Conservation (phyloP, 2,329 filamentous ascomycete genomes). For the Ilyonectria mors-panacis region DNA sequence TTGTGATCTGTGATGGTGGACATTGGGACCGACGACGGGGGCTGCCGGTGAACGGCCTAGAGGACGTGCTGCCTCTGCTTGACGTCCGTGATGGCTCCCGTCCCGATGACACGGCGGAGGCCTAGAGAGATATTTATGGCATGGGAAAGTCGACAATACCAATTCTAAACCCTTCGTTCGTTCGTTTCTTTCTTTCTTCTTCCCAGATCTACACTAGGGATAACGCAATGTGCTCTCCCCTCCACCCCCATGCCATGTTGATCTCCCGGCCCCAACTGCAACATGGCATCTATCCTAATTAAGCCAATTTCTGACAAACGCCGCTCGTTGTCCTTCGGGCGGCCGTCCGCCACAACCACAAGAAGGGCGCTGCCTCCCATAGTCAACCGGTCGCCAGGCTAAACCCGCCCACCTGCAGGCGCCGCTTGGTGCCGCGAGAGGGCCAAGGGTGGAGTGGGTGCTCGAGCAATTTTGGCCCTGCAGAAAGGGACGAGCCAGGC, state of each 20-base stretch:
- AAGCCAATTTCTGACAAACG: constrained; percentile 17
- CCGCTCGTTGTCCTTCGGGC: not conserved
- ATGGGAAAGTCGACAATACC: constrained; percentile 11
- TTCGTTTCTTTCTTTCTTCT: constrained; percentile 10
- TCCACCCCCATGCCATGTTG: constrained; percentile 20
- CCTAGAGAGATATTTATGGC: constrained; percentile 10
- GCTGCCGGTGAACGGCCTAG: not conserved
- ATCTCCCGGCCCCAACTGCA: constrained; percentile 23
- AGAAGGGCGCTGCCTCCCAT: not conserved
- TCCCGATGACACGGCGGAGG: constrained; percentile 9
- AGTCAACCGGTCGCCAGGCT: constrained; percentile 30
- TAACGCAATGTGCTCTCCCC: constrained; percentile 14
- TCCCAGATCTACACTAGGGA: constrained; percentile 27
- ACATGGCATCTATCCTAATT: constrained; percentile 17
- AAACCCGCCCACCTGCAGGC: constrained; percentile 36
- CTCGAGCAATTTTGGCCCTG: constrained; percentile 10
- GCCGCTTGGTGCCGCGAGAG: constrained; percentile 32
- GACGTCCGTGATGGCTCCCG: constrained; percentile 23
- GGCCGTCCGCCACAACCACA: constrained; percentile 1
- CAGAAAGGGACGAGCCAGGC: constrained; percentile 8
- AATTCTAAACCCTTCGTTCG: constrained; percentile 3
- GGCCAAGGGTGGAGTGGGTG: constrained; percentile 8
- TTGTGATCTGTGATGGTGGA: constrained; percentile 14
- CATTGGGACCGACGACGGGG: not conserved
- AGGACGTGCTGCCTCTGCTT: constrained; percentile 4